These are phyloP conservation scores for Hypoxylon rickii DNA, from an alignment of 495 filamentous ascomycete species.

Conservation along the genomic window DNA sequence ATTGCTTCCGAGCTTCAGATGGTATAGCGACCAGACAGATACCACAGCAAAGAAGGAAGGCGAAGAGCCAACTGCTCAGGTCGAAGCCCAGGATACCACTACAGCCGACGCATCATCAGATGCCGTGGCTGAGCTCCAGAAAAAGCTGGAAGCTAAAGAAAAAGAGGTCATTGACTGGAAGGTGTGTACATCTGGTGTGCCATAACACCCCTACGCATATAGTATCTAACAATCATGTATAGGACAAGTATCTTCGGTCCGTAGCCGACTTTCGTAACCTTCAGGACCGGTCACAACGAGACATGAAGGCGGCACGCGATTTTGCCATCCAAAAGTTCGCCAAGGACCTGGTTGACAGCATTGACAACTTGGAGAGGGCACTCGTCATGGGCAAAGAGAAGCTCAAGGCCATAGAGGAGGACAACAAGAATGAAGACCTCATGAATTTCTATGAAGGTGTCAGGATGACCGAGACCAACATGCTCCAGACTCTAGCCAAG, in stretches of 20 bases:
- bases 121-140: conserved; percentile 50
- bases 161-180: conserved; percentile 85
- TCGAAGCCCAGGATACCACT: conserved; percentile 39
- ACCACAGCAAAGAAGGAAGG: conserved; percentile 43
- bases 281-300: conserved; percentile 90
- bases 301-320: conserved; percentile 81
- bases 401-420: conserved; percentile 59
- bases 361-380: conserved; percentile 97
- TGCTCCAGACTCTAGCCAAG: conserved; percentile 87
- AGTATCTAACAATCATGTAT: conserved; percentile 20
- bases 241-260: conserved; percentile 92
- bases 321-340: conserved; percentile 96
- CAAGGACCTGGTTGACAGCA: conserved; percentile 86
- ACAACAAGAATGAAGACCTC: conserved; percentile 67
- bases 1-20: conserved; percentile 40
- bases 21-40: conserved; percentile 53
- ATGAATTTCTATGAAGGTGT: conserved; percentile 82
- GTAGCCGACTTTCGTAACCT: conserved; percentile 97
- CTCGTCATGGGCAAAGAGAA: conserved; percentile 79
- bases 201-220: conserved; percentile 3
- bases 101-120: conserved; percentile 32
- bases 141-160: conserved; percentile 82
- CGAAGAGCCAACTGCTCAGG: conserved; percentile 37
- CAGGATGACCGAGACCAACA: conserved; percentile 89
- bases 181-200: conserved; percentile 54